phyloP scores from a whole-genome alignment of 345 rosid species.

The Garcia nutans region DNA sequence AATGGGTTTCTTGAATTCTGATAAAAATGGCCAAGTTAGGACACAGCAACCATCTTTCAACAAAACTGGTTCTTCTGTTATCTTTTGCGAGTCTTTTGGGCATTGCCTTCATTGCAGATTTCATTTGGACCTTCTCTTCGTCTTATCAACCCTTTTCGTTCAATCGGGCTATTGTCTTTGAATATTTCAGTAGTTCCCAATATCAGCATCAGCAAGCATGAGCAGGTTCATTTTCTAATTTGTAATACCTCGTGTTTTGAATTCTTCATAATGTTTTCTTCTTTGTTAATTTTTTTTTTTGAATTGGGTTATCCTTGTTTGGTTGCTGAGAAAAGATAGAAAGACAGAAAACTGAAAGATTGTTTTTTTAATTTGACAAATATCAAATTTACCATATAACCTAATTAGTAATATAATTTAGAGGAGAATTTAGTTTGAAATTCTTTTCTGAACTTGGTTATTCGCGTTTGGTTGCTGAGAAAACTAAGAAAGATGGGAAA shows the following conservation, averaged over 20 bases:
- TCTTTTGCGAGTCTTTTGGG: conserved; percentile 40
- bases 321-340: background rate
- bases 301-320: background rate
- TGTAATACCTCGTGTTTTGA: background rate
- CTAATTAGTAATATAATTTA: too few species aligned
- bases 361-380: too few species aligned
- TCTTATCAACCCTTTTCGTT: conserved; percentile 36
- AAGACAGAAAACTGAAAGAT: background rate
- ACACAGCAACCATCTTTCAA: conserved; percentile 29
- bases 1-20: conserved; percentile 14
- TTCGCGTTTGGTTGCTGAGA: background rate
- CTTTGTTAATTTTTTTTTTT: background rate
- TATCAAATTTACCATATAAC: too few species aligned
- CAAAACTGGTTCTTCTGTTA: conserved; percentile 33
- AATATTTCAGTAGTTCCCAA: conserved; percentile 26
- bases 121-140: conserved; percentile 41
- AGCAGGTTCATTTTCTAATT: conserved; percentile 26
- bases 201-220: background rate
- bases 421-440: too few species aligned
- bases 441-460: background rate
- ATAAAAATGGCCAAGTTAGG: conserved; percentile 38
- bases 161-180: conserved; percentile 40
- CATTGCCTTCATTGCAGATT: conserved; percentile 39
- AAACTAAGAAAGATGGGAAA: background rate
- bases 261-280: background rate